Evolutionary conservation across 495 filamentous ascomycete species (phyloP).

Genomic region (Penicillium canescens): DNA sequence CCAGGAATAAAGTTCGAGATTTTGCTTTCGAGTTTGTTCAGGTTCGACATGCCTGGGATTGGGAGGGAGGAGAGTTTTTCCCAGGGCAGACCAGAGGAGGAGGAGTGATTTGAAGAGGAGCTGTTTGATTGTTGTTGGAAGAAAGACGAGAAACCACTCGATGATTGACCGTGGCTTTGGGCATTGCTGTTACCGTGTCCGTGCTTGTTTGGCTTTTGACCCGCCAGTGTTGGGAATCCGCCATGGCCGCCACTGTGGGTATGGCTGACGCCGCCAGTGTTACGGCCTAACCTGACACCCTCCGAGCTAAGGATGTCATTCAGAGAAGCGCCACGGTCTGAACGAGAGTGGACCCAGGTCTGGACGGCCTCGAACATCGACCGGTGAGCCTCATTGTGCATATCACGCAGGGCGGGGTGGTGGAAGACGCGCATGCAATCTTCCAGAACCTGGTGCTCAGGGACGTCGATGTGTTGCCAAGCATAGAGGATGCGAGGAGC

Average conservation of each 20-base stretch:
- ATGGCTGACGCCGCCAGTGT: conserved; percentile 57
- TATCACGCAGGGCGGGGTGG: conserved; percentile 78
- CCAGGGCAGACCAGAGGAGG: conserved; percentile 33
- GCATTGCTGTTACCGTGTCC: conserved; percentile 14
- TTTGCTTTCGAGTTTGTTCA: conserved; percentile 38
- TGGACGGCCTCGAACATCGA: conserved; percentile 85
- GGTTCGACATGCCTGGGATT: conserved; percentile 43
- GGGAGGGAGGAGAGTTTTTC: conserved; percentile 40
- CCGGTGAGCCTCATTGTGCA: conserved; percentile 70
- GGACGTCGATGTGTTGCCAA: conserved; percentile 81
- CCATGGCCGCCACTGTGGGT: conserved; percentile 31
- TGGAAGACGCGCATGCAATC: conserved; percentile 83
- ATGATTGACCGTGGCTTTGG: conserved; percentile 14
- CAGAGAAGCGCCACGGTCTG: conserved; percentile 61
- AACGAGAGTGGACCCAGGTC: conserved; percentile 67
- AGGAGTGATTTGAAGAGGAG: conserved; percentile 17
- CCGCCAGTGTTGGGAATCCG: conserved; percentile 27
- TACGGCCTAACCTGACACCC: conserved; percentile 76
- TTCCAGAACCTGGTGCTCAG: conserved; percentile 73
- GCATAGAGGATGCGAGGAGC: conserved; percentile 86
- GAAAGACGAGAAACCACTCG: conserved; percentile 17
- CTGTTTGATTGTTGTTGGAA: conserved; percentile 20
- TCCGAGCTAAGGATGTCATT: conserved; percentile 72
- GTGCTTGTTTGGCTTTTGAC: conserved; percentile 10
- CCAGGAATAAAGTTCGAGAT: conserved; percentile 46